phyloP scores from a whole-genome alignment of 2,329 filamentous ascomycete genomes.

The Microsporum audouinii region DNA sequence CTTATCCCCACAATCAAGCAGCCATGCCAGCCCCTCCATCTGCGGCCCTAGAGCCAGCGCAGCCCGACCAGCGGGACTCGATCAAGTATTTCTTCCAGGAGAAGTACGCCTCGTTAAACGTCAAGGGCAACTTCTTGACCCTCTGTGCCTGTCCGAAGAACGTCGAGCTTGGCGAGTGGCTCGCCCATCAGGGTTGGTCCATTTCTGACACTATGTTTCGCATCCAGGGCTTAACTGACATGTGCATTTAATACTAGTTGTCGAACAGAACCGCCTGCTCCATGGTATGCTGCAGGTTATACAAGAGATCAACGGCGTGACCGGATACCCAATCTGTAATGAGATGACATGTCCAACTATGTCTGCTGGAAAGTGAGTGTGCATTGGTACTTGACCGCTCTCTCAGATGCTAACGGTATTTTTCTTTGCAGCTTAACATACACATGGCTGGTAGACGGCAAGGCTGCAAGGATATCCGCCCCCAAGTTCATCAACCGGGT shows the following conservation, averaged over 20 bases:
- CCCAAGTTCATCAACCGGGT: slow-evolving; percentile 91
- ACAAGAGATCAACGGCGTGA: slow-evolving; percentile 70
- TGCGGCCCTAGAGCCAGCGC: slow-evolving; percentile 27
- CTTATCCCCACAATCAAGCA: neutral
- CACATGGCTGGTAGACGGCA: slow-evolving; percentile 84
- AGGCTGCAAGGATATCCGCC: slow-evolving; percentile 83
- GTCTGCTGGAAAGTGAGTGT: slow-evolving; percentile 79
- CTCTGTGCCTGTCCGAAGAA: slow-evolving; percentile 85
- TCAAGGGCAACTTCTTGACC: slow-evolving; percentile 96
- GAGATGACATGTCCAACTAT: slow-evolving; percentile 73
- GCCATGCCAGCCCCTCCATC: slow-evolving; percentile 30
- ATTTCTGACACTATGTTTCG: neutral
- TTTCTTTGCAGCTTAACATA: slow-evolving; percentile 62
- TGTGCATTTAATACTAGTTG: slow-evolving; percentile 45
- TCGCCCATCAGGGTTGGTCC: slow-evolving; percentile 75
- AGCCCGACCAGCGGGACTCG: slow-evolving; percentile 28
- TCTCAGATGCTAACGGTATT: neutral
- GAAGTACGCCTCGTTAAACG: slow-evolving; percentile 64
- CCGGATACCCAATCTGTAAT: slow-evolving; percentile 69
- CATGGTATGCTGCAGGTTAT: slow-evolving; percentile 83
- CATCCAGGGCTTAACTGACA: too few relatives aligned
- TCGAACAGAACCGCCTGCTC: slow-evolving; percentile 82
- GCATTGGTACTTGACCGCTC: neutral
- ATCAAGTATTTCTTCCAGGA: slow-evolving; percentile 42
- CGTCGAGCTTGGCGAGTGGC: slow-evolving; percentile 88